Evolutionary conservation across 139 green algal genomes (phyloP).

Genomic region (Coccomyxa sp.): DNA sequence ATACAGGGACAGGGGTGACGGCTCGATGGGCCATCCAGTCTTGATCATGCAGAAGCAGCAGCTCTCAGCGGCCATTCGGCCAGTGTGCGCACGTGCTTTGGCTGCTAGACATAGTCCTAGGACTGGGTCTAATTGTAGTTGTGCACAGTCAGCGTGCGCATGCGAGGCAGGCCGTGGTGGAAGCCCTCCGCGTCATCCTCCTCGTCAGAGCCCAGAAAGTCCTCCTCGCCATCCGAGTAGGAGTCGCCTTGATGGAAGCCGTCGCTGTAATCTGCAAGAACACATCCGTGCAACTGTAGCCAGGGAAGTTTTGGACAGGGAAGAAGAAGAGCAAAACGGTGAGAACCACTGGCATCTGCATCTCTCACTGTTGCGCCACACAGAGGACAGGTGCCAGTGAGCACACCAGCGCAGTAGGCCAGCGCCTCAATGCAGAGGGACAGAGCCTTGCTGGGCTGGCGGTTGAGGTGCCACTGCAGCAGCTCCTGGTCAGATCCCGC

Average conservation of each 20-base stretch:
- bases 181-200: not conserved
- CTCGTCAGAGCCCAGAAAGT: not conserved
- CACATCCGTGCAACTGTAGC: not conserved
- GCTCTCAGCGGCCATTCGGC: no score
- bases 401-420: not conserved
- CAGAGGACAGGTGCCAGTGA: not conserved
- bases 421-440: not conserved
- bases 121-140: no score
- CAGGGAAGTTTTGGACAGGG: not conserved
- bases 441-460: not conserved
- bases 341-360: not conserved
- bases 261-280: not conserved
- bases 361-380: not conserved
- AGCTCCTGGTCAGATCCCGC: not conserved
- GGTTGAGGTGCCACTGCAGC: constrained; percentile 6
- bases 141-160: no score
- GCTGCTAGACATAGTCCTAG: no score
- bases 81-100: no score
- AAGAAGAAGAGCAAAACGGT: not conserved
- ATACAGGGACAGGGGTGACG: no score
- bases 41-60: no score
- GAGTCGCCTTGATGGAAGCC: not conserved
- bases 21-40: no score
- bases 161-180: no score
- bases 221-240: not conserved